Evolutionary conservation across 352 stramenopile species (phyloP).

Genomic region (Phytophthora europaea): DNA sequence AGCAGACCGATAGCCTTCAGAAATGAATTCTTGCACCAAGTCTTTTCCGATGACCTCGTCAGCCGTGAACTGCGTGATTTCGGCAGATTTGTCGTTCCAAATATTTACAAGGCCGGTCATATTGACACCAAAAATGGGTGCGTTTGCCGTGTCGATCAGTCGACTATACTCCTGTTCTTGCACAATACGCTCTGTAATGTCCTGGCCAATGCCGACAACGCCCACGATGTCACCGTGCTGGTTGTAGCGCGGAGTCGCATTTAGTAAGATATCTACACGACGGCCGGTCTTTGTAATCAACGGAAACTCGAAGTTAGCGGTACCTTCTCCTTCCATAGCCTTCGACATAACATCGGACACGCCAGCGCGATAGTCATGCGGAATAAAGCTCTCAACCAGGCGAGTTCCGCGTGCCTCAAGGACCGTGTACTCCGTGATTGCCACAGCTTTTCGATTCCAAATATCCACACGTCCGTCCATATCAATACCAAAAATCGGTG

Average conservation of each 20-base stretch:
- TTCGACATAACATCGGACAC: constrained; percentile 76
- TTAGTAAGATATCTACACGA: constrained; percentile 85
- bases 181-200: constrained; percentile 85
- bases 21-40: constrained; percentile 92
- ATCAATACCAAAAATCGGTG: constrained; percentile 92
- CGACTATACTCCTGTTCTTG: constrained; percentile 91
- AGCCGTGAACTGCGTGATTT: constrained; percentile 90
- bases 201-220: constrained; percentile 85
- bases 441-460: constrained; percentile 93
- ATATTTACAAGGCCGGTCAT: constrained; percentile 84
- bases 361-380: constrained; percentile 64
- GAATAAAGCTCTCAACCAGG: constrained; percentile 93
- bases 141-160: constrained; percentile 91
- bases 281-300: constrained; percentile 84
- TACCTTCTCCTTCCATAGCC: constrained; percentile 69
- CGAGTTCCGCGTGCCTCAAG: constrained; percentile 89
- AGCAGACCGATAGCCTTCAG: constrained; percentile 69
- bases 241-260: constrained; percentile 85
- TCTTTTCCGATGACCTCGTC: constrained; percentile 91
- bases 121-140: constrained; percentile 90
- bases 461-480: constrained; percentile 86
- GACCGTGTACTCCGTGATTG: constrained; percentile 92
- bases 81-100: constrained; percentile 93
- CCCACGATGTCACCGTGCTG: constrained; percentile 84
- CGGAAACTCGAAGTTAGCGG: constrained; percentile 91